A percentile compares a stretch with the other conserved stretches of the same genome.
These are phyloP conservation scores for Vicia sativa DNA, from an alignment of 306 rosid species.

Conservation along the genomic window DNA sequence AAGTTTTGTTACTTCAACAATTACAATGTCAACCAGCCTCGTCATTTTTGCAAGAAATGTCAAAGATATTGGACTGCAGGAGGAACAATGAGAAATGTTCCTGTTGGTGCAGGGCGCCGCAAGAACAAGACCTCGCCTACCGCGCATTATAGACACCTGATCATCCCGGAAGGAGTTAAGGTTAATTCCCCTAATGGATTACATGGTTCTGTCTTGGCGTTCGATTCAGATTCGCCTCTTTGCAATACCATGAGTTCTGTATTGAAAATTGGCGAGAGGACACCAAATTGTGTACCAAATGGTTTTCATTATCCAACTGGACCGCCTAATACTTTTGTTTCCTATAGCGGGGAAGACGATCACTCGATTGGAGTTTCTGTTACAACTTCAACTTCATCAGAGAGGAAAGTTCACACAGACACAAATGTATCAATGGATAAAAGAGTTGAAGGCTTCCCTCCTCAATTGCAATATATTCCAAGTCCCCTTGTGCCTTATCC, in stretches of 20 bases:
- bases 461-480: slow-evolving; percentile 58
- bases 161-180: slow-evolving; percentile 52
- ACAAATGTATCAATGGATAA: slow-evolving; percentile 47
- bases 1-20: slow-evolving; percentile 93
- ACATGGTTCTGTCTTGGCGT: slow-evolving; percentile 54
- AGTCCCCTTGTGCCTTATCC: slow-evolving; percentile 60
- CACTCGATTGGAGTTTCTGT: slow-evolving; percentile 60
- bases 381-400: slow-evolving; percentile 57
- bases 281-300: slow-evolving; percentile 40
- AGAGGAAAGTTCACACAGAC: slow-evolving; percentile 44
- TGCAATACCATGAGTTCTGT: slow-evolving; percentile 66
- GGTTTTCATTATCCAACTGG: slow-evolving; percentile 49
- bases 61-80: slow-evolving; percentile 99
- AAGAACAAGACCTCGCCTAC: slow-evolving; percentile 70
- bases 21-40: slow-evolving; percentile 96
- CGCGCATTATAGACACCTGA: slow-evolving; percentile 59
- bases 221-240: slow-evolving; percentile 68
- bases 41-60: slow-evolving; percentile 94
- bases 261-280: slow-evolving; percentile 54
- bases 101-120: slow-evolving; percentile 92
- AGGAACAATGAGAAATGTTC: slow-evolving; percentile 92
- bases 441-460: slow-evolving; percentile 48
- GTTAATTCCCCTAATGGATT: slow-evolving; percentile 48
- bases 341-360: slow-evolving; percentile 46
- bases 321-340: background rate